Base-by-base conservation (phyloP, 192 early-diverging fungal species). In the Spizellomyces sp. region DNA sequence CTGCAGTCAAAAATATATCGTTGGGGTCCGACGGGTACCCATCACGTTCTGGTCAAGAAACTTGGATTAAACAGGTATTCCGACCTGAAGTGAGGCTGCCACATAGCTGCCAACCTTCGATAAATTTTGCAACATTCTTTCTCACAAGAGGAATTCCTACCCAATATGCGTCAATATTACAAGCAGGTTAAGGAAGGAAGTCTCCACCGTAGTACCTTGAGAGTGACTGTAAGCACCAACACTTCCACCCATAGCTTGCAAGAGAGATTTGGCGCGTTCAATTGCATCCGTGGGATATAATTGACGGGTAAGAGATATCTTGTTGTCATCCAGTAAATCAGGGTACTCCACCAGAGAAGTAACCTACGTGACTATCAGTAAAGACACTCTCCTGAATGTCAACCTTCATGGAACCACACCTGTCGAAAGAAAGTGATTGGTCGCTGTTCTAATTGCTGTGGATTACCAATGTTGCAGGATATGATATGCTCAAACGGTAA, bases 391-490 rank as follows among this genome's bases (percentile, higher is more conserved):
- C 27, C 27, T 3, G 27, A 36, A 27, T 12, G 15, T 27, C 9
- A n/a, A 64, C 22, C 3, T 56, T 56, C 27, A 36, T 36, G 27
- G n/a, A 36, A 36, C 27, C 27, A 36, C 77, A 91, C 91, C 82
- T 99, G 97, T 55, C 97, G 91, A 85, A 96, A 90, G 67, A 99
- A 99, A 15, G 96, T 97, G 77, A 98, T 92, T 19, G 96, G 96
- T 75, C 89, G 86, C 82, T 96, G 93, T 46, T 75, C 79, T 14
- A 96, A 86, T 81, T 93, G 92, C 82, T 96, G 94, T 60, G 94
- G 94, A 79, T 96, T 96, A 71, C 94, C 94, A 73, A 96, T 96
- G 73, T 96, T 96, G 81, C 92, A 93, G 69, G 82, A 83, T 36
- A 87, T 86, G 75, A 96, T 83, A 27, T 80, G 73, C 45, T 79